Evolutionary conservation across 148 eudicot species (phyloP).

Genomic region (Rhododendron mucronatum): DNA sequence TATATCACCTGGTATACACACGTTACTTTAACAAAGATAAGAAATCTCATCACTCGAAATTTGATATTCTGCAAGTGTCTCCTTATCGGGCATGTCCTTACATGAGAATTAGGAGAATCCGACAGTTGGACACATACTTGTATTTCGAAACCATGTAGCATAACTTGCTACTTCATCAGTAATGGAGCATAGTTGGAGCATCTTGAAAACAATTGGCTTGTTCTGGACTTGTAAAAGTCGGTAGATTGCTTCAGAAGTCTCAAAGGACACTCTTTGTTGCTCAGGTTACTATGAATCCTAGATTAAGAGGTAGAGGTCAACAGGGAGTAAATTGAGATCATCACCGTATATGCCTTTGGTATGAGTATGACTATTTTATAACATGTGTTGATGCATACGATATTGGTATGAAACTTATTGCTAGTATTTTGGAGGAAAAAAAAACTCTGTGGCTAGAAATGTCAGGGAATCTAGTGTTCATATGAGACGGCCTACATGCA

Average conservation of each 20-base stretch:
- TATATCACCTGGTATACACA: neutral
- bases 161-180: neutral
- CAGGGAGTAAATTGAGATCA: too few relatives aligned
- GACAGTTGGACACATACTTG: neutral
- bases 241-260: neutral
- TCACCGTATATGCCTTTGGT: too few relatives aligned
- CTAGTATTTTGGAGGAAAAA: neutral
- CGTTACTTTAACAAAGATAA: neutral
- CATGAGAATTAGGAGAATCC: neutral
- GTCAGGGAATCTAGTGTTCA: neutral
- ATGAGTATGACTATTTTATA: neutral
- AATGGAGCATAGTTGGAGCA: neutral
- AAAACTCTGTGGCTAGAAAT: neutral
- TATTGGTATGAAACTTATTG: neutral
- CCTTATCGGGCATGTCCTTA: neutral
- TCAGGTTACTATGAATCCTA: neutral
- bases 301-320: neutral
- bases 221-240: neutral
- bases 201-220: neutral
- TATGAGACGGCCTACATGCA: neutral
- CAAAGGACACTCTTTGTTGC: neutral
- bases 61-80: neutral
- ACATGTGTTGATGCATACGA: neutral
- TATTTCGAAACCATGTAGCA: neutral
- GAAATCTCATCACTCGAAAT: neutral